Base-by-base conservation (phyloP, 2,329 filamentous ascomycete species). In the Penicillium sp. region DNA sequence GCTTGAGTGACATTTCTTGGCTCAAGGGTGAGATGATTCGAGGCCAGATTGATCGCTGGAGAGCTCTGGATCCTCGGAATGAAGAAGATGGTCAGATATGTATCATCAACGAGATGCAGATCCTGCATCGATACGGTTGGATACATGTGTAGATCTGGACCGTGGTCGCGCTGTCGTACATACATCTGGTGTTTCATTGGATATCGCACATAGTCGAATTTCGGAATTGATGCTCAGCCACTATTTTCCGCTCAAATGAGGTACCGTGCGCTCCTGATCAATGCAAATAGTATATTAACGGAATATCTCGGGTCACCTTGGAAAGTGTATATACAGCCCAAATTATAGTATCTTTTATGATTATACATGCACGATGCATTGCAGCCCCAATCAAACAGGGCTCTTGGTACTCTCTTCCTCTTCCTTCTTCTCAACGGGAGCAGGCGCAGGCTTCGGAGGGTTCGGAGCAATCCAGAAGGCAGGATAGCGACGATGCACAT, bases 1-100 rank as follows among this genome's bases (percentile, higher is more conserved):
- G 84, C 4, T 80, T 81, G 72, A 63, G 67, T 18, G 73, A 71
- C 10, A 70, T 68, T 31, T 49, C 65, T 5, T 63, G 64, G 40
- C 62, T 72, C 32, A 69, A 71, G 47, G 64, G 66, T 10, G 49
- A 45, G 38, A 55, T 58, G 7, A 60, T 72, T 49, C 69, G 46
- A 13, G 55, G 71, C 21, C 71, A 72, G 42, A 70, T 81, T 8
- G 63, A 67, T 7, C 68, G 64, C 21, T 76, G 78, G 66, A 60
- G 40, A 1, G 39, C 38, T 1, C 39, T 57, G 18, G 50, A 52
- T 5, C 21, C 45, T 14, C 18, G 41, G 11, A 58, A 63, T 22
- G 43, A 27, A 11, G 61, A 65, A 38, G 47, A 41, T 5, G 62
- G 60, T 13, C 32, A 51, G 3, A 44, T 61, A 16, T 65, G 62